Base-by-base conservation (phyloP, 2,329 filamentous ascomycete genomes). In the Cordyceps farinosa region DNA sequence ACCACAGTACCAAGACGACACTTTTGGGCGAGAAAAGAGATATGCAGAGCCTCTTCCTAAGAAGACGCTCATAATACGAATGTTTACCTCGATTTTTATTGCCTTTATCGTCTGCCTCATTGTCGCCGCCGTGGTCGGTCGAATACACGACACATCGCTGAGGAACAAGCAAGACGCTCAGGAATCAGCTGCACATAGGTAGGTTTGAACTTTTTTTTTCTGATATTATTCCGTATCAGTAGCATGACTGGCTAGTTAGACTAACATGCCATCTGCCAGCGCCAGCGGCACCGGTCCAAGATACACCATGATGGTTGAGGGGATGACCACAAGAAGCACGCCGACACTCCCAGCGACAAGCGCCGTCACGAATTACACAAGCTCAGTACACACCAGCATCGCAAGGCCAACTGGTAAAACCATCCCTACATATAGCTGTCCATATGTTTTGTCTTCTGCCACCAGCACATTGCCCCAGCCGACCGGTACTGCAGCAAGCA, bases 101-200 rank as follows among this genome's bases (percentile, higher is more conserved):
- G 61, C 61, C 5, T 56, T 63, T 40, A 42, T 63, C 13, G 62
- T 64, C 8, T 64, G 62, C 36, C 58, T 64, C 50, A 56, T 61
- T 44, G 56, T 64, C 30, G 54, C 62, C 9, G 62, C 62, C 3
- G 62, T 64, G 3, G 62, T 64, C 6, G 62, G 62, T 22, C 40
- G 57, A 8, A 64, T 64, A 32, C 62, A 64, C 29, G 56, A 64
- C 30, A 30, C n/a, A 4, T 34, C 57, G 53, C n/a, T 50, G 34
- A 44, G 27, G 11, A 29, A 57, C 30, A 45, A 57, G 8, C 51
- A 62, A 17, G 53, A 56, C 15, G 61, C 52, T 7, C 30, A 51
- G 40, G 53, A 34, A 5, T 3, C 27, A 15, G 47, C 58, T 7
- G 36, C 32, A 8, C 44, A 22, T n/a, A 42, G 30, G 56, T 59